Base-by-base conservation (phyloP, 2,329 filamentous ascomycete genomes). In the Dactylellina haptotyla region DNA sequence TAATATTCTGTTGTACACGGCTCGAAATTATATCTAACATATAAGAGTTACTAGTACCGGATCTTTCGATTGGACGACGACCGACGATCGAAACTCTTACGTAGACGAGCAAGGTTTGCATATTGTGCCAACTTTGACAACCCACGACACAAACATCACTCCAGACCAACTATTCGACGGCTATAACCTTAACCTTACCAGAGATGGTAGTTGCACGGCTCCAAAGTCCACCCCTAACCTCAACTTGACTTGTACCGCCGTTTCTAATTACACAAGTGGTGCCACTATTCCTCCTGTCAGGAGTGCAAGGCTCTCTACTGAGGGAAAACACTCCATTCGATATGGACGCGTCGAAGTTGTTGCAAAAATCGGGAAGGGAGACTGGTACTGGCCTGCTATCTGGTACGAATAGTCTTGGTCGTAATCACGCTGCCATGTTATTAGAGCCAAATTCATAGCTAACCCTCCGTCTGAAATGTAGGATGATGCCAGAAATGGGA, bases 61-160 rank as follows among this genome's bases (percentile, higher is more conserved):
- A 20, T 81, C 82, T 32, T 86, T 86, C 76, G 85, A 86, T 80
- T 85, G 84, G 84, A 85, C 85, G 0, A 86, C 85, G 5, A 80
- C 78, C 2, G 84, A 85, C 74, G 75, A 79, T 0, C 78, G 77
- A 64, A 86, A 86, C 78, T 79, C 82, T 18, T 86, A 83, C 77
- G 80, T 83, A 37, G 83, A 85, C 76, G 78, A 75, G 0, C 79
- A 82, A 25, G 84, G 84, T 16, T 80, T 86, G 41, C 84, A 85
- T 78, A 86, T 86, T 61, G 82, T 85, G 14, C 85, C 84, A 5
- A 86, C 84, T 0, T 78, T 86, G 18, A 85, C 84, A 18, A 54
- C 37, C 80, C 59, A 84, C 83, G 80, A 84, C 83, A 79, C 85
- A 85, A 79, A 85, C 85, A 76, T 82, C 79, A 46, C 59, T 8